Conservation (phyloP, 371 early-diverging fungal species). For the Blakeslea trispora region DNA sequence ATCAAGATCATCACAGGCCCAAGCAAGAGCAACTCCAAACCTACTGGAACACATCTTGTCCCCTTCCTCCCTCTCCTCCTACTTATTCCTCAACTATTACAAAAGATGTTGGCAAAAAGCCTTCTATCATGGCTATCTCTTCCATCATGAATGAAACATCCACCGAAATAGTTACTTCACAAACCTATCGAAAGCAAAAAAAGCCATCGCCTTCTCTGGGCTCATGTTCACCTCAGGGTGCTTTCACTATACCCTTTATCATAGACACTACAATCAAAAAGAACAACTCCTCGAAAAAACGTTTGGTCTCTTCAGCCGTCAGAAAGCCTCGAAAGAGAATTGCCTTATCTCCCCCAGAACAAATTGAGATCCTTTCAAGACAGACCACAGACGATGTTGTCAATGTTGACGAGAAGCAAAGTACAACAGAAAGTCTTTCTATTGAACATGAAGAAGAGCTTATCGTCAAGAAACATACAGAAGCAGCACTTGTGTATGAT, state of each 20-base stretch:
- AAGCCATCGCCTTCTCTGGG: not conserved
- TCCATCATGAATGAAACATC: not conserved
- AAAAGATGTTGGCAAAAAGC: not conserved
- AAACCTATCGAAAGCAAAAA: not conserved
- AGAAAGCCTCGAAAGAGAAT: no score
- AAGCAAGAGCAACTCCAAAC: not conserved
- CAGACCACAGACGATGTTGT: no score
- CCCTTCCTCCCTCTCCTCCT: not conserved
- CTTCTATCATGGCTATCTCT: not conserved
- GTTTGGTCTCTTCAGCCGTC: no score
- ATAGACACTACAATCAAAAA: no score
- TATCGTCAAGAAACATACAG: slow-evolving; percentile 21
- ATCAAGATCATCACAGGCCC: not conserved
- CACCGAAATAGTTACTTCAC: not conserved
- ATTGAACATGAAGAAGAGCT: not conserved
- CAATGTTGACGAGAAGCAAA: not conserved
- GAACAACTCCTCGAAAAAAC: no score
- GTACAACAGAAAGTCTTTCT: not conserved
- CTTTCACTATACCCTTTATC: not conserved
- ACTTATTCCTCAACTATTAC: not conserved
- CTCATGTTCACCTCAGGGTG: not conserved
- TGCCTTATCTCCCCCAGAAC: no score
- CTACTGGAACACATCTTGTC: not conserved
- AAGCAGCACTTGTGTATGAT: slow-evolving; percentile 27
- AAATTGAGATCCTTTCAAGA: no score